Evolutionary conservation across 2,329 filamentous ascomycete species (phyloP).

Genomic region (Aspergillus sp.): DNA sequence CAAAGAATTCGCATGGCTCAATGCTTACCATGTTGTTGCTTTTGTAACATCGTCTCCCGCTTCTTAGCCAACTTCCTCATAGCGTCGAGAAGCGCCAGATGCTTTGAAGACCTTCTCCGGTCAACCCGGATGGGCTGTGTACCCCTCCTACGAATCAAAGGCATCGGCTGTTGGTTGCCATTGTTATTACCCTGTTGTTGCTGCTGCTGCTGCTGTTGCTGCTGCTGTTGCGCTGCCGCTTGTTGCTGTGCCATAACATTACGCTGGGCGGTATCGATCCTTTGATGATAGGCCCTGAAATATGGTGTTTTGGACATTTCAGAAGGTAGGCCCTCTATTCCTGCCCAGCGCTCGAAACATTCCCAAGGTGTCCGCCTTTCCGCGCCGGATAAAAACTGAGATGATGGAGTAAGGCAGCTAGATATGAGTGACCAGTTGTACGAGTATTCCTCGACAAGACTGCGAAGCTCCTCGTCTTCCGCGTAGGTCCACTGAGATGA

Average conservation of each 20-base stretch:
- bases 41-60: slow-evolving; percentile 78
- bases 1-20: neutral
- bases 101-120: slow-evolving; percentile 78
- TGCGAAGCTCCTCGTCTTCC: slow-evolving; percentile 87
- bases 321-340: slow-evolving; percentile 81
- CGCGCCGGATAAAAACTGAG: slow-evolving; percentile 76
- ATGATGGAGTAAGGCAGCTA: slow-evolving; percentile 71
- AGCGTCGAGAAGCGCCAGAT: slow-evolving; percentile 84
- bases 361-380: slow-evolving; percentile 96
- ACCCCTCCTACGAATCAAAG: slow-evolving; percentile 66
- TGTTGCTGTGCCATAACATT: slow-evolving; percentile 60
- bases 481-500: slow-evolving; percentile 88
- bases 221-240: slow-evolving; percentile 50
- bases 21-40: slow-evolving; percentile 72
- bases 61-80: slow-evolving; percentile 97
- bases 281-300: slow-evolving; percentile 72
- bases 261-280: slow-evolving; percentile 63
- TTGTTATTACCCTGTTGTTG: slow-evolving; percentile 11
- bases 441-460: slow-evolving; percentile 83
- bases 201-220: slow-evolving; percentile 52
- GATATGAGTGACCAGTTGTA: slow-evolving; percentile 98
- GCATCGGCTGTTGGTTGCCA: slow-evolving; percentile 50
- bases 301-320: slow-evolving; percentile 97
- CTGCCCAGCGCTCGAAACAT: slow-evolving; percentile 96
- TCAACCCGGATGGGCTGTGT: slow-evolving; percentile 80